phyloP scores from a whole-genome alignment of 805 yeast species.

The Nakazawaea molendinolei region DNA sequence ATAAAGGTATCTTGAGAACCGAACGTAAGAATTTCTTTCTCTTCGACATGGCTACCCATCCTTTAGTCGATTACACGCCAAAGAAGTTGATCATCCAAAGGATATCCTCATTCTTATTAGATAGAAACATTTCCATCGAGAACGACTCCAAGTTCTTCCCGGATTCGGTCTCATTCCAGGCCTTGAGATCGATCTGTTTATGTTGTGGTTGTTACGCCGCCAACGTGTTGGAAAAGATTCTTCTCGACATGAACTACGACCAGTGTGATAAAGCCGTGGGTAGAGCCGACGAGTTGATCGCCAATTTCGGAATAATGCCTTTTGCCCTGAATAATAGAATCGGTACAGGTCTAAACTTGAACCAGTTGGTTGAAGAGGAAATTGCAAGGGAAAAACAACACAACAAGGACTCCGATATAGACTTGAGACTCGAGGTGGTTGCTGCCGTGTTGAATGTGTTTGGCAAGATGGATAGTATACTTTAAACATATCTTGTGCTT shows the following conservation, averaged over 20 bases:
- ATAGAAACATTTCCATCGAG: conserved; percentile 57
- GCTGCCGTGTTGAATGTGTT: conserved; percentile 91
- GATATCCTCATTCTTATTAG: conserved; percentile 60
- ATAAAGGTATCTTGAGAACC: conserved; percentile 92
- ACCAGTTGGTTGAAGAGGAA: conserved; percentile 41
- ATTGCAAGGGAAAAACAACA: conserved; percentile 40
- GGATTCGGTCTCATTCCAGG: conserved; percentile 55
- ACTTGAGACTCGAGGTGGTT: conserved; percentile 71
- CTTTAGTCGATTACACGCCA: conserved; percentile 78
- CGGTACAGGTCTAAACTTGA: conserved; percentile 68
- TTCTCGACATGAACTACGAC: conserved; percentile 71
- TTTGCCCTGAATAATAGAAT: conserved; percentile 46
- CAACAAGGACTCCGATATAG: conserved; percentile 35
- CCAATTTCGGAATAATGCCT: conserved; percentile 81
- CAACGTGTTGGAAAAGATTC: conserved; percentile 87
- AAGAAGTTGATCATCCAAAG: conserved; percentile 78
- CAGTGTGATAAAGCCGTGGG: conserved; percentile 88
- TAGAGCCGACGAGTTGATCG: conserved; percentile 87
- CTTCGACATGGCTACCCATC: conserved; percentile 99
- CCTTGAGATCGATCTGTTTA: conserved; percentile 72
- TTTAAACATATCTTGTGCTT: no score
- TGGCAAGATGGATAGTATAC: conserved; percentile 70
- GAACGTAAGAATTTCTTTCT: conserved; percentile 91
- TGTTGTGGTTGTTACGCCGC: conserved; percentile 93
- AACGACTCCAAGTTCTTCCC: conserved; percentile 62